Base-by-base conservation (phyloP, 108 stramenopile species). In the Cyclotella sp. region DNA sequence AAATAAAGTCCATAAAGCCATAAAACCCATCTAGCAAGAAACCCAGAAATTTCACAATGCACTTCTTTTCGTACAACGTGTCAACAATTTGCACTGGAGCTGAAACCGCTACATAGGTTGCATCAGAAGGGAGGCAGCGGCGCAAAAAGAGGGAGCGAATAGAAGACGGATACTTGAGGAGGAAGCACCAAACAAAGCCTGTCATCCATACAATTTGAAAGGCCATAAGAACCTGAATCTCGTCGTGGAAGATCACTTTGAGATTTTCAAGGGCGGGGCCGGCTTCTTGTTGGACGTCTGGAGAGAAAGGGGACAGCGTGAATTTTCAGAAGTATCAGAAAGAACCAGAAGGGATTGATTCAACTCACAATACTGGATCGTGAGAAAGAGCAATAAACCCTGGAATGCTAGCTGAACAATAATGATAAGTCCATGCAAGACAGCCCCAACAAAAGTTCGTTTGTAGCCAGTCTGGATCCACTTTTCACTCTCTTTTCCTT, bases 391-490 rank as follows among this genome's bases (percentile, higher is more conserved):
- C 51, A 90, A 67, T 39, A 83, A 40, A 14, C 60, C 46, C 47
- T 86, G 76, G 30, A 85, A 67, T 2, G 66, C 60, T 26, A 77
- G 55, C 13, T 78, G 55, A 12, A 77, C 76, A 8, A 76, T 10
- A n/a, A 89, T 58, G 55, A 85, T 70, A 2, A 84, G 27, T 16
- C 60, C 61, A 71, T 89, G 75, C 55, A 91, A 41, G 30, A 62
- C 53, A 16, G 51, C 70, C 26, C 90, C 90, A 61, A 91, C 54
- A 9, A 75, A 0, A 55, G 73, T 77, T 58, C 53, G 44, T 46
- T 68, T 79, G 75, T 91, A 91, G 39, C 86, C 90, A 24, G 90
- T 89, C 65, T 87, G 86, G 0, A 51, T 78, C 73, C 86, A 77
- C 12, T 47, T 26, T 43, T 76, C 61, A 16, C 63, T 27, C 18